Evolutionary conservation across 768 basidiomycete genomes (phyloP), one percentile per base, ranked within the genome.

Genomic region (Pleurotus sapidus): DNA sequence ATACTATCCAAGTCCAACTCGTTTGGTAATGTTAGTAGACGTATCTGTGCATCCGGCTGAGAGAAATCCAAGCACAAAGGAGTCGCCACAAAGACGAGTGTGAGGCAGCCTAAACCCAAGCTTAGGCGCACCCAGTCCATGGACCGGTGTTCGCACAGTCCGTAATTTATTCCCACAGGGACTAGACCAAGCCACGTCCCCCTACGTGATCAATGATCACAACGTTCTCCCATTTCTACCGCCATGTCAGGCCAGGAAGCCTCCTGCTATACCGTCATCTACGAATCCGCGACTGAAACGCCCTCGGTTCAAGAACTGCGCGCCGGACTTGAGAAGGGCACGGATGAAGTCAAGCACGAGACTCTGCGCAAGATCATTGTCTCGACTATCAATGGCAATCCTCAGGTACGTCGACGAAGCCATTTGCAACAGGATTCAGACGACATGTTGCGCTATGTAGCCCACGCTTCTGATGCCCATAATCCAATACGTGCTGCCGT

Each of bases 401-500:
- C 88, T 61, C 91, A 95, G 78, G 95, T 91, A 66, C 51, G 51
- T 54, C 6, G 12, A 40, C 23, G 30, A 67, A 67, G 86, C 67
- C 45, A 17, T 42, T 3, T 14, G 53, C 30, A 11, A 34, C 30
- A 11, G 30, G 30, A 34, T 8, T 34, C 30, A 34, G 30, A 9
- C 30, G 9, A 34, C 9, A 9, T 34, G 18, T 18, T 42, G 40
- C 47, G 23, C 23, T 56, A 20, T 51, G 18, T 67, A 96, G 94
- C 92, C 94, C n/a, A 75, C 84, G 53, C 72, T 98, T 49, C 86
- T 98, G 75, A 98, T 99, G 95, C 92, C 95, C 5, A 89, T 98
- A 72, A 98, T 99, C 63, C 97, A 99, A 84, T 97, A 88, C 74
- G 90, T 96, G 60, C 84, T 98, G 81, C 97, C 97, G 38, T 92